Evolutionary conservation across 2,329 filamentous ascomycete genomes (phyloP), one percentile per base, ranked within the genome.

Genomic region (Clarireedia sp.): DNA sequence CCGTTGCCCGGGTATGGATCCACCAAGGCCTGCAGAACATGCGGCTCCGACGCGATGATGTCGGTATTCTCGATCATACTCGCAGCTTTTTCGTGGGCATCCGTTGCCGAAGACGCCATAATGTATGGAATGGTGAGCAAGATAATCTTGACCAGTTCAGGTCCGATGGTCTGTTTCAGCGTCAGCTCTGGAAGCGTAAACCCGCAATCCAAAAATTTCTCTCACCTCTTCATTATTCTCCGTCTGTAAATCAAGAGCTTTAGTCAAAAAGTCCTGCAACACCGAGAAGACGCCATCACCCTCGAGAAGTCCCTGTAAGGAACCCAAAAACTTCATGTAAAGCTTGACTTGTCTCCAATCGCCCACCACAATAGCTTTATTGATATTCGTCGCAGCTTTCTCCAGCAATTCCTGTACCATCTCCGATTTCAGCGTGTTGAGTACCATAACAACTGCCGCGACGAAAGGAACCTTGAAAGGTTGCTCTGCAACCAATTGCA

Each of bases 391-490:
- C 1, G 79, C 78, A 44, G 85, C 75, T 62, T 80, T 82, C 51
- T 74, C 77, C 62, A 97, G 75, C 19, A 95, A 75, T 60, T 90
- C 82, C 38, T 78, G 78, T 33, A 86, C 81, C 37, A 95, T 77
- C 62, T 94, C 87, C 4, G 86, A 78, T 67, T 89, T 90, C 64
- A 87, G 74, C 24, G 82, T 80, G 73, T 97, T 96, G 62, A 85
- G 80, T 55, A 90, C 80, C 56, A 96, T 78, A 44, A 95, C 80
- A 14, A 92, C 85, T 19, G 88, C 89, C 9, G 91, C 90, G 38
- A 95, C 80, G 69, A 96, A 97, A 0, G 94, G 92, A n/a, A 90
- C 95, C 77, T 97, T 97, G 71, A 99, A 86, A 1, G 94, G 94
- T 73, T 99, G 94, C 73, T 99, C 94, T 37, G 89, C 70, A 44